Percentiles rank a stretch among this genome's conserved stretches.
Conservation (phyloP, 179 eudicot species). For the Gypsophila paniculata region DNA sequence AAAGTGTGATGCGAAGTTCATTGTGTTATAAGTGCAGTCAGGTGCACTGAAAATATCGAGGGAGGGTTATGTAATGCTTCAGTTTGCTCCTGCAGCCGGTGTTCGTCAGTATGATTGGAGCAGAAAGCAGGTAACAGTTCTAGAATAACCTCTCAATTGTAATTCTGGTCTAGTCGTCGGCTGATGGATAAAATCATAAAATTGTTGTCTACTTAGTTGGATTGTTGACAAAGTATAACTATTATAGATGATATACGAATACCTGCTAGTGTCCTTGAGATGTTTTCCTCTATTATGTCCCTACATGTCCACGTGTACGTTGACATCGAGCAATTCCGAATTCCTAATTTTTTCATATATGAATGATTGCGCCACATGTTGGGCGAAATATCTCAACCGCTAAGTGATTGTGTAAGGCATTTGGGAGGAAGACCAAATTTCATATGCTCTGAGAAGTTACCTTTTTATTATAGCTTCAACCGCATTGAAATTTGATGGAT, state of each 20-base stretch:
- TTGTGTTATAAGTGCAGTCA: conserved; percentile 44
- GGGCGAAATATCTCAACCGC: not conserved
- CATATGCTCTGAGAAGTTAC: not conserved
- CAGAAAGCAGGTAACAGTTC: conserved; percentile 62
- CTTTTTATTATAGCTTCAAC: not conserved
- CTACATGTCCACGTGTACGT: not conserved
- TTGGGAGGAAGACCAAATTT: conserved; percentile 5
- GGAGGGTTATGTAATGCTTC: conserved; percentile 78
- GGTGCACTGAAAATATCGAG: conserved; percentile 76
- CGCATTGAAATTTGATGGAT: not conserved
- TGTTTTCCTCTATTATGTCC: not conserved
- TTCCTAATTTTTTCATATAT: not conserved
- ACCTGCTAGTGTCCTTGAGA: not conserved
- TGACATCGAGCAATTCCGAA: not conserved
- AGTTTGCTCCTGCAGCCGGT: conserved; percentile 94
- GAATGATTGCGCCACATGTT: not conserved
- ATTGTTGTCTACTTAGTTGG: not conserved
- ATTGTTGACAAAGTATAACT: no score
- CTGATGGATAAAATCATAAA: not conserved
- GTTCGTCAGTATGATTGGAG: conserved; percentile 91
- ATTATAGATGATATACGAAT: not conserved
- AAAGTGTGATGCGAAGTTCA: conserved; percentile 5
- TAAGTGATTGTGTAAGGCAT: not conserved
- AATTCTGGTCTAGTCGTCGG: not conserved
- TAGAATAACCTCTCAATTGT: not conserved